phyloP scores from a whole-genome alignment of 768 basidiomycete genomes.

The Pleurotus platypus region DNA sequence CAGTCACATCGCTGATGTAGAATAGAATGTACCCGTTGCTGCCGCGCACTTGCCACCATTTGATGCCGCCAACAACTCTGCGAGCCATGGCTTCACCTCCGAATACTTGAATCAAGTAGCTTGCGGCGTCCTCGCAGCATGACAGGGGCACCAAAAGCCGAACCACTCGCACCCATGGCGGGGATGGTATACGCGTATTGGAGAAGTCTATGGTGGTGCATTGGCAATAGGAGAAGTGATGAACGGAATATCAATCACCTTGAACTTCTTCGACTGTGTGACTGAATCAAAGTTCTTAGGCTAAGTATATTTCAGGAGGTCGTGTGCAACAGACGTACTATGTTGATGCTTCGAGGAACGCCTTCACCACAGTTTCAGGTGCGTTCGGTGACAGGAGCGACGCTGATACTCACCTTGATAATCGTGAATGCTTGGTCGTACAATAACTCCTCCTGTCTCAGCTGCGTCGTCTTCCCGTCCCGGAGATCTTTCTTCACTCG shows the following conservation, averaged over 20 bases:
- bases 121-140: slow-evolving; percentile 73
- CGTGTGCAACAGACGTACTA: slow-evolving; percentile 41
- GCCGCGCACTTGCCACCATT: slow-evolving; percentile 98
- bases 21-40: slow-evolving; percentile 56
- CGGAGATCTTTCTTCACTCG: slow-evolving; percentile 45
- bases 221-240: background rate
- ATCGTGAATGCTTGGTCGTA: slow-evolving; percentile 81
- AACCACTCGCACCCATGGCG: slow-evolving; percentile 78
- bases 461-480: slow-evolving; percentile 36
- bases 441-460: slow-evolving; percentile 71
- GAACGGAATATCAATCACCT: slow-evolving; percentile 23
- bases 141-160: slow-evolving; percentile 70
- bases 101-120: slow-evolving; percentile 67
- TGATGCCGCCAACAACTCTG: slow-evolving; percentile 78
- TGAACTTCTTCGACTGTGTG: slow-evolving; percentile 87
- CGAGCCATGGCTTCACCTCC: slow-evolving; percentile 78
- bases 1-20: slow-evolving; percentile 10
- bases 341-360: slow-evolving; percentile 72
- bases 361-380: slow-evolving; percentile 30
- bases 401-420: slow-evolving; percentile 48
- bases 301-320: background rate
- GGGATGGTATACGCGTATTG: slow-evolving; percentile 79
- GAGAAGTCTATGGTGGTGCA: slow-evolving; percentile 47
- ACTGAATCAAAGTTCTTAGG: slow-evolving; percentile 29
- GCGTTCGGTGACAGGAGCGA: background rate